Conservation (phyloP, 2,329 filamentous ascomycete species). For the Zymoseptoria tritici region DNA sequence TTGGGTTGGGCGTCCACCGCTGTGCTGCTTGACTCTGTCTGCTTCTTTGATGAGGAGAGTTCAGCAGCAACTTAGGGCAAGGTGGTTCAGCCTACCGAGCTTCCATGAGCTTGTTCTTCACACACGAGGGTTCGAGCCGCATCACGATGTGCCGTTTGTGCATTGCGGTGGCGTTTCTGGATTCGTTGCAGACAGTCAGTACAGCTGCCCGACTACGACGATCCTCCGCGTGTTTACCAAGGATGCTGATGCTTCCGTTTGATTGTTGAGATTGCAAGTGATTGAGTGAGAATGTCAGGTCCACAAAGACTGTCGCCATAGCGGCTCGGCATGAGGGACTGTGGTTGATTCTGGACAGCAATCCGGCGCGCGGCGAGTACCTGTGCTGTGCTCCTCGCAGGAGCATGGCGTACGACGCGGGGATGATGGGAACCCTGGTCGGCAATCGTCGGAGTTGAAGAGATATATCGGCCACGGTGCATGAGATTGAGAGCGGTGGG, state of each 20-base stretch:
- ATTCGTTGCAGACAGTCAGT: background rate
- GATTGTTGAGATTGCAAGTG: background rate
- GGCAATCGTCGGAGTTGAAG: background rate
- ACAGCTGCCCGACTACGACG: background rate
- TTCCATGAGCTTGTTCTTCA: background rate
- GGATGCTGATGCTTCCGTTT: background rate
- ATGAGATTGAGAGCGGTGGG: background rate
- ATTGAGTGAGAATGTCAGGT: background rate
- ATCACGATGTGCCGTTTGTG: background rate
- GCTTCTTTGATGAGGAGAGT: background rate
- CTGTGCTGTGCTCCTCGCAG: background rate
- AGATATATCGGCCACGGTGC: background rate
- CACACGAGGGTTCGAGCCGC: background rate
- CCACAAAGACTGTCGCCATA: background rate
- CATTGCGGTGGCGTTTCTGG: background rate
- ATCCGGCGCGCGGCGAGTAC: too few relatives aligned
- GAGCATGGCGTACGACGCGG: background rate
- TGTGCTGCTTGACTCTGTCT: background rate
- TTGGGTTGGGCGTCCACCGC: background rate
- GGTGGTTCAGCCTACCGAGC: background rate
- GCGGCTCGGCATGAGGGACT: background rate
- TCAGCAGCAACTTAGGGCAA: background rate
- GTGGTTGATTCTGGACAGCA: background rate
- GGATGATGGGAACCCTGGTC: background rate
- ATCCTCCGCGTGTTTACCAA: background rate